A percentile compares a stretch with the other conserved stretches of the same genome.
These are phyloP conservation scores for Salvia splendens DNA, from an alignment of 257 asterid genomes.

Conservation along the genomic window DNA sequence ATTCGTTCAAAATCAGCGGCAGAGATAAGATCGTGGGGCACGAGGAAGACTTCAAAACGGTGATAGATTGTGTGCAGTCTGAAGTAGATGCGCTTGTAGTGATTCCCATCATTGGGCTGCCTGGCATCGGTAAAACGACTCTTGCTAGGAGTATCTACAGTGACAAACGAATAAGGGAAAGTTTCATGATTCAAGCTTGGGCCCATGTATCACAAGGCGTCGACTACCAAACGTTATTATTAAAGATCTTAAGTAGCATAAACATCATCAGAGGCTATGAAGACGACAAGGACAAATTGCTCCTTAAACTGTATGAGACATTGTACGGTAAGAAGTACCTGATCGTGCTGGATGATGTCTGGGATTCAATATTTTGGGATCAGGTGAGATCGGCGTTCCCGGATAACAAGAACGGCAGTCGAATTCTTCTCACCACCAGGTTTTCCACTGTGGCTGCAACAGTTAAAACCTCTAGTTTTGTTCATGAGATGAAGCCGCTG, in stretches of 20 bases:
- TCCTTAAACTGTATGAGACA: too few relatives aligned
- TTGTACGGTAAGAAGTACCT: neutral
- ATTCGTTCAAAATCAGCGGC: neutral
- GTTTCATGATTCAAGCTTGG: slow-evolving; percentile 7
- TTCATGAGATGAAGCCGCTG: neutral
- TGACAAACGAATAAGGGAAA: too few relatives aligned
- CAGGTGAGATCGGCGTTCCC: neutral
- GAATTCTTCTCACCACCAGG: too few relatives aligned
- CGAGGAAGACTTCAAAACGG: neutral
- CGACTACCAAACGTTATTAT: neutral
- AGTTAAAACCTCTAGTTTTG: neutral
- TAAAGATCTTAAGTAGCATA: neutral
- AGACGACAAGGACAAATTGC: too few relatives aligned
- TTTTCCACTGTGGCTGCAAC: neutral
- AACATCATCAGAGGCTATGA: slow-evolving; percentile 9
- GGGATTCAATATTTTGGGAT: neutral
- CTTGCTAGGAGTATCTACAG: neutral
- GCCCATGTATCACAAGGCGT: neutral
- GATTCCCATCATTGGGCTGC: slow-evolving; percentile 14
- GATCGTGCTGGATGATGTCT: neutral
- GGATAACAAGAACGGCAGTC: slow-evolving; percentile 16
- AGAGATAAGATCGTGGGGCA: slow-evolving; percentile 5
- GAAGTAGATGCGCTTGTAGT: neutral
- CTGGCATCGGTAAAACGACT: too few relatives aligned
- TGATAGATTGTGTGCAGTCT: neutral